Conservation (phyloP, 2,329 filamentous ascomycete genomes). For the Arachnopeziza araneosa region DNA sequence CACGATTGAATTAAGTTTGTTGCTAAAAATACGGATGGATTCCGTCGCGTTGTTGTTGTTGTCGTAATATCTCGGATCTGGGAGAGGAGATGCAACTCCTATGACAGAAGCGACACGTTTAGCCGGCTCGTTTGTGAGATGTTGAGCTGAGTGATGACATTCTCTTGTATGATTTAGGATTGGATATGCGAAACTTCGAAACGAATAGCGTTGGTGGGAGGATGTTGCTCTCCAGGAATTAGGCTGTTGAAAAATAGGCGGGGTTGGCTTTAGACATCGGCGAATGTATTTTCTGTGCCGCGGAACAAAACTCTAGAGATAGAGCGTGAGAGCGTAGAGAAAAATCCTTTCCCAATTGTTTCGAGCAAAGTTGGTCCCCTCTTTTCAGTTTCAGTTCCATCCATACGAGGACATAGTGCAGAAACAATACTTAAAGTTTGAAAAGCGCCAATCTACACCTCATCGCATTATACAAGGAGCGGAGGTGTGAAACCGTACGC, state of each 20-base stretch:
- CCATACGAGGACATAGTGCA: constrained; percentile 38
- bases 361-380: constrained; percentile 1
- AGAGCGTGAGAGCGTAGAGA: constrained; percentile 56
- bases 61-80: constrained; percentile 63
- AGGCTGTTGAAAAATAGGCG: constrained; percentile 72
- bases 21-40: constrained; percentile 54
- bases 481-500: too few relatives aligned
- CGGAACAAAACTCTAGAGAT: constrained; percentile 50
- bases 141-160: constrained; percentile 65
- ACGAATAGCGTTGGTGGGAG: constrained; percentile 66
- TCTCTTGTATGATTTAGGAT: constrained; percentile 53
- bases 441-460: neutral
- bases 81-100: constrained; percentile 50
- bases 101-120: constrained; percentile 56
- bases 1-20: constrained; percentile 53
- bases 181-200: constrained; percentile 61
- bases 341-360: constrained; percentile 61
- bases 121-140: constrained; percentile 61
- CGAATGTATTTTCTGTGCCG: constrained; percentile 55
- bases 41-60: constrained; percentile 60
- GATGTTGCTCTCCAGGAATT: constrained; percentile 59
- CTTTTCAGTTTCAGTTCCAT: constrained; percentile 24
- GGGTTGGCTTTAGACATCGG: constrained; percentile 68
- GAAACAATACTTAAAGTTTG: constrained; percentile 26
- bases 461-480: too few relatives aligned